Percentiles rank a stretch among this genome's conserved stretches.
Evolutionary conservation across 108 stramenopile genomes (phyloP).

Genomic region (Skeletonema potamos): DNA sequence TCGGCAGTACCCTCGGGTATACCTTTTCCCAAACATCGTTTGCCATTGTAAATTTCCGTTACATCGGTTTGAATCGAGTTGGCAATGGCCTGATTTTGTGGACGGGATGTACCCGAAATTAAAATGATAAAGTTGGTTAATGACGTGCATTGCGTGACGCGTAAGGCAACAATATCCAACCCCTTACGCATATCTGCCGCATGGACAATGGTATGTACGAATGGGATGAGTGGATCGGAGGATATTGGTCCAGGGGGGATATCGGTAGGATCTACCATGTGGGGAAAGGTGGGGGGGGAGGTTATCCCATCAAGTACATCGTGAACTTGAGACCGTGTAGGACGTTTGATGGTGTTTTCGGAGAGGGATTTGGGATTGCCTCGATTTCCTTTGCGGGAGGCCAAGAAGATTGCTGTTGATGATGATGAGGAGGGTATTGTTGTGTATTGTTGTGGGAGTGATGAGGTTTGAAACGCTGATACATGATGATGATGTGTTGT

Average conservation of each 20-base stretch:
- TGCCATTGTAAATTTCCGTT: slow-evolving; percentile 50
- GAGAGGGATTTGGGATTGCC: slow-evolving; percentile 5
- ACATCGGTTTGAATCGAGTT: slow-evolving; percentile 79
- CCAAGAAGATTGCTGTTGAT: too few species aligned
- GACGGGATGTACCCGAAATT: slow-evolving; percentile 78
- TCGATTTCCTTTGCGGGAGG: slow-evolving; percentile 29
- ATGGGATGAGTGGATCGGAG: slow-evolving; percentile 29
- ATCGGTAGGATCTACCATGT: slow-evolving; percentile 36
- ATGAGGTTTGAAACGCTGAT: slow-evolving; percentile 4
- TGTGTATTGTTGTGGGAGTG: not conserved
- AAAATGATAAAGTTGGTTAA: slow-evolving; percentile 82
- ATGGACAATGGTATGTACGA: slow-evolving; percentile 51
- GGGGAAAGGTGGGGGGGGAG: slow-evolving; percentile 21
- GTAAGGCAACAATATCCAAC: slow-evolving; percentile 80
- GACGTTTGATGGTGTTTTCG: slow-evolving; percentile 17
- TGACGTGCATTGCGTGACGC: slow-evolving; percentile 70
- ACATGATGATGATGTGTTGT: not conserved
- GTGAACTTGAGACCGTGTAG: slow-evolving; percentile 32
- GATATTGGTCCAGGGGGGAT: slow-evolving; percentile 23
- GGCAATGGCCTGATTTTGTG: slow-evolving; percentile 95
- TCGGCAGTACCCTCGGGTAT: slow-evolving; percentile 88
- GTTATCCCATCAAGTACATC: slow-evolving; percentile 31
- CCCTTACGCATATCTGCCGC: slow-evolving; percentile 91
- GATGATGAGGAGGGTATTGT: not conserved
- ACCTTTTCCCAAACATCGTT: slow-evolving; percentile 55